A percentile compares a stretch with the other conserved stretches of the same genome.
Evolutionary conservation across 2,329 filamentous ascomycete species (phyloP).

Genomic region (Canariomyces notabilis): DNA sequence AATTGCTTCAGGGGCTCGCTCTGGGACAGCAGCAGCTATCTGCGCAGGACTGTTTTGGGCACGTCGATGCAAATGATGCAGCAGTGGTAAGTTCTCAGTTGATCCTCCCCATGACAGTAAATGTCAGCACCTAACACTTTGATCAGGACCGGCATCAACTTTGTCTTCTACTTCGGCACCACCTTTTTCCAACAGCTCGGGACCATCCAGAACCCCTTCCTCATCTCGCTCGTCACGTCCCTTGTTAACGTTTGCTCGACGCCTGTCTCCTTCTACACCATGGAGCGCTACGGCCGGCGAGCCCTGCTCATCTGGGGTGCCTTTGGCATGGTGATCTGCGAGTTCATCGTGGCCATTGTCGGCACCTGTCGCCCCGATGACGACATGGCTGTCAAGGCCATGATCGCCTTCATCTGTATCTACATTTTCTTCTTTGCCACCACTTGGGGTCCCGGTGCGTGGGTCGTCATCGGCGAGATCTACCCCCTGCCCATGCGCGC

Average conservation of each 20-base stretch:
- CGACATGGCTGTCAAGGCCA: constrained; percentile 37
- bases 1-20: constrained; percentile 54
- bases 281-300: constrained; percentile 66
- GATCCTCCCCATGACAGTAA: neutral
- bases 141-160: constrained; percentile 54
- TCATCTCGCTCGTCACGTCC: constrained; percentile 67
- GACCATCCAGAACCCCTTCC: constrained; percentile 62
- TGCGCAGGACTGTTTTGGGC: constrained; percentile 54
- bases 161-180: constrained; percentile 68
- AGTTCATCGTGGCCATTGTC: constrained; percentile 65
- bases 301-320: constrained; percentile 64
- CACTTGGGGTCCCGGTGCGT: constrained; percentile 64
- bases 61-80: constrained; percentile 58
- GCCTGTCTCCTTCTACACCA: constrained; percentile 65
- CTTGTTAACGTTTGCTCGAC: constrained; percentile 70
- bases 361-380: constrained; percentile 45
- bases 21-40: constrained; percentile 46
- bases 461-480: constrained; percentile 69
- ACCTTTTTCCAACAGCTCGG: constrained; percentile 64
- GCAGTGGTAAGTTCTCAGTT: constrained; percentile 38
- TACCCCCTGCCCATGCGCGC: constrained; percentile 71
- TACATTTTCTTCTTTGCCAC: constrained; percentile 76
- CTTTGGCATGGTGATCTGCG: constrained; percentile 62
- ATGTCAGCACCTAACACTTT: neutral
- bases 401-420: constrained; percentile 71